These are phyloP conservation scores for Debaryomyces coudertii DNA, from an alignment of 1,139 yeast species.

Conservation along the genomic window DNA sequence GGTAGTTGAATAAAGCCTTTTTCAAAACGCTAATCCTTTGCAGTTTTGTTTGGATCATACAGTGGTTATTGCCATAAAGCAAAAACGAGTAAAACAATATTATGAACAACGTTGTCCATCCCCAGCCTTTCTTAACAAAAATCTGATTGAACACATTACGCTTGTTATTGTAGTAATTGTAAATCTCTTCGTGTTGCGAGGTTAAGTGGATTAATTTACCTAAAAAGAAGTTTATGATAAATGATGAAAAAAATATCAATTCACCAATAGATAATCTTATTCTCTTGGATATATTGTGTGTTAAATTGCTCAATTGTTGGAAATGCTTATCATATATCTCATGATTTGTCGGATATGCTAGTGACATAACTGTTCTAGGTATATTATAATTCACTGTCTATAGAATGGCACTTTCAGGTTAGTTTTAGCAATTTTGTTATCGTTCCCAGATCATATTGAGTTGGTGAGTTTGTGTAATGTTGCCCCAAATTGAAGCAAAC, in stretches of 20 bases:
- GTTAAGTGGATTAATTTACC: conserved; percentile 38
- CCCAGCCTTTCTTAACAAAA: conserved; percentile 91
- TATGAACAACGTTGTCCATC: conserved; percentile 69
- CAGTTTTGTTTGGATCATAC: conserved; percentile 13
- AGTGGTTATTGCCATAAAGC: conserved; percentile 15
- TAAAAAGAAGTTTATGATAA: conserved; percentile 33
- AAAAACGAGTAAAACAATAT: conserved; percentile 31
- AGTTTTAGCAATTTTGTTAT: not conserved
- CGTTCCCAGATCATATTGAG: not conserved
- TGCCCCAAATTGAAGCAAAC: not conserved
- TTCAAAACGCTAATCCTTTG: conserved; percentile 13
- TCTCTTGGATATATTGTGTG: conserved; percentile 1
- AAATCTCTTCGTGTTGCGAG: conserved; percentile 41
- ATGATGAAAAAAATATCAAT: conserved; percentile 30
- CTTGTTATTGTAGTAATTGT: conserved; percentile 64
- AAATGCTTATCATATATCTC: conserved; percentile 13
- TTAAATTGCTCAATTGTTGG: not conserved
- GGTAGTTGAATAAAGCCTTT: conserved; percentile 42
- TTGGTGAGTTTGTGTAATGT: conserved; percentile 2
- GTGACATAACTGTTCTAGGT: not conserved
- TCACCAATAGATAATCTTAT: conserved; percentile 25
- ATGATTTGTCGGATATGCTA: not conserved
- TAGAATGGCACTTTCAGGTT: not conserved
- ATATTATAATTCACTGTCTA: not conserved
- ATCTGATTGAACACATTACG: conserved; percentile 66